These are phyloP conservation scores for Pythium myriotylum DNA, from an alignment of 352 stramenopile species.

Conservation along the genomic window DNA sequence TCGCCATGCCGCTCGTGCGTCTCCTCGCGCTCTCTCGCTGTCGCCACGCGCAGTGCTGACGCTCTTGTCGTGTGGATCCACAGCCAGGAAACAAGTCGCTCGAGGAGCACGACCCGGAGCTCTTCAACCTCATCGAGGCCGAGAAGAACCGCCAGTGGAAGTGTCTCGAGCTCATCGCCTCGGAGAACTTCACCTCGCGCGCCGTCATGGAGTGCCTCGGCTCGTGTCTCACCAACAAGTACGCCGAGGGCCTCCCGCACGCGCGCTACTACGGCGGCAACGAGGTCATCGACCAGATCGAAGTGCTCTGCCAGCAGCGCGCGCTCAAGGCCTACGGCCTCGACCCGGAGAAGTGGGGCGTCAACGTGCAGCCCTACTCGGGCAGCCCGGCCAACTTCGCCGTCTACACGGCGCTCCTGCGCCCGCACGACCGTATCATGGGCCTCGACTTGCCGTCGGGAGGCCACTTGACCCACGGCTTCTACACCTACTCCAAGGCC, in stretches of 20 bases:
- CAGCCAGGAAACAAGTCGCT: conserved; percentile 80
- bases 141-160: conserved; percentile 98
- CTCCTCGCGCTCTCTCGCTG: background rate
- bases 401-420: conserved; percentile 97
- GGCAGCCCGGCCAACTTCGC: conserved; percentile 99
- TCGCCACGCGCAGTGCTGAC: background rate
- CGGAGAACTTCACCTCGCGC: conserved; percentile 99
- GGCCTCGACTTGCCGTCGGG: conserved; percentile 98
- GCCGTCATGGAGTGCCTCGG: conserved; percentile 99
- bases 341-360: conserved; percentile 94
- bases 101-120: conserved; percentile 95
- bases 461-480: conserved; percentile 98
- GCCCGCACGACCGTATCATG: conserved; percentile 99
- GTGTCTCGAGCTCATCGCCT: conserved; percentile 98
- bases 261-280: conserved; percentile 99
- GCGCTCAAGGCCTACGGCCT: conserved; percentile 98
- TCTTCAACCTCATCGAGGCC: conserved; percentile 99
- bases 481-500: conserved; percentile 97
- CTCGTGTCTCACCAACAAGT: conserved; percentile 99
- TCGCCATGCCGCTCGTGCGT: conserved; percentile 64
- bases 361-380: conserved; percentile 98
- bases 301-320: conserved; percentile 96
- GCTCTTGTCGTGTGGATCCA: conserved; percentile 7
- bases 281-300: conserved; percentile 99
- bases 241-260: conserved; percentile 96